Base-by-base conservation (phyloP, 768 basidiomycete species). In the Termitomyces heimii region DNA sequence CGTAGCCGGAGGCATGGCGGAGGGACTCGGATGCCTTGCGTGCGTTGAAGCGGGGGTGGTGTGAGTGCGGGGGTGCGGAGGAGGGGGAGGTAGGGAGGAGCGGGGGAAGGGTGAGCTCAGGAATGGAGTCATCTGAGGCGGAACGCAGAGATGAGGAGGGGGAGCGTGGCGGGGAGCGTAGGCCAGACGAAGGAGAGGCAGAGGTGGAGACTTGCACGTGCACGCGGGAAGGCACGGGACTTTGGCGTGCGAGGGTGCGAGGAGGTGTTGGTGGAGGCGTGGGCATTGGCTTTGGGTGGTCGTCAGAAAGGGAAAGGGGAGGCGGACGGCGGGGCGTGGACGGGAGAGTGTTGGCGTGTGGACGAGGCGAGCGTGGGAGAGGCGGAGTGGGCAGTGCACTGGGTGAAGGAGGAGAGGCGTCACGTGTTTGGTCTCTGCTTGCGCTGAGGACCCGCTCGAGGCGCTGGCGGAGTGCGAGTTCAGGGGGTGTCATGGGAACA, bases 1-100 rank as follows among this genome's bases (percentile, higher is more conserved):
- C 83, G 60, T 88, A 88, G 1, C 86, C 86, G 16, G 81, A 75
- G 31, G 83, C 78, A 34, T 76, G 69, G 26, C 74, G 76, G 60
- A 85, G 81, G 55, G 79, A 77, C 32, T 77, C 80, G n/a, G 78
- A 78, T 6, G 87, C 86, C 22, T 76, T 78, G 40, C 82, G 79
- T 12, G 81, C 84, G 63, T 89, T 83, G 74, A 89, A 89, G 22
- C 24, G 48, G 4, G 73, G 61, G n/a, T 42, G 62, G 52, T 35
- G 49, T 8, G 9, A 40, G 24, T 32, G 16, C 14, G 12, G 40
- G 32, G 34, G 22, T 24, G 40, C 28, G 34, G 37, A 18, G 42
- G 37, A 39, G 44, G 24, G 58, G 24, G 24, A 47, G 50, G 32
- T 6, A 20, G 44, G 24, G 39, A 47, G 14, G n/a, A 26, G 43